Base-by-base conservation (phyloP, 108 stramenopile species). In the Skeletonema menzelii region DNA sequence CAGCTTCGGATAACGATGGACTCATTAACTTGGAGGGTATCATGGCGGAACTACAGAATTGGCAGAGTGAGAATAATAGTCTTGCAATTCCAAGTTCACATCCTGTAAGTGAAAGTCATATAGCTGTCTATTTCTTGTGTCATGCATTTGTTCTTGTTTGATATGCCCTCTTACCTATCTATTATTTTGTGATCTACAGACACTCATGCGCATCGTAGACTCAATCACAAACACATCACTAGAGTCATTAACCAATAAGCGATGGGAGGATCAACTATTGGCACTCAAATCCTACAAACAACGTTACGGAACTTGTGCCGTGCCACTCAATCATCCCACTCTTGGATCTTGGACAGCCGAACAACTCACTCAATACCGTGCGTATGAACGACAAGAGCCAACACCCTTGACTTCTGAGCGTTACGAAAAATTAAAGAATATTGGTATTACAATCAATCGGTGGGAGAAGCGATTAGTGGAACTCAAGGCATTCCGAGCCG, bases 381-480 rank as follows among this genome's bases (percentile, higher is more conserved):
- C 28, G 1, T 49, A 49, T 47, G 65, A 65, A 30, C 65, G 31
- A n/a, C 19, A 53, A 17, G 22, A 24, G 49, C 49, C 49, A 10
- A 24, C 15, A 17, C 14, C 31, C 15, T 47, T 65, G 19, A 65
- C 65, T 44, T 1, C 27, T 15, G 38, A 40, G 13, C 24, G 65
- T 14, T 65, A 65, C 30, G 65, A 65, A 27, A 26, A 27, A 30
- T 47, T 65, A n/a, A 44, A 31, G 42, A 34, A 46, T 19, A 14
- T 69, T 20, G 46, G 37, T 58, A 26, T 70, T 2, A 63, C 57
- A 10, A 28, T 63, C n/a, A 56, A 77, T 44, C 71, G 59, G 17
- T 80, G 79, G 79, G 69, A 75, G 27, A 27, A 19, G 5, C 42
- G 49, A 24, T 70, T 79, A 27, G 34, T 65, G 13, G 65, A 70